Base-by-base conservation (phyloP, 768 basidiomycete species). In the Leccinum subgranulosum region DNA sequence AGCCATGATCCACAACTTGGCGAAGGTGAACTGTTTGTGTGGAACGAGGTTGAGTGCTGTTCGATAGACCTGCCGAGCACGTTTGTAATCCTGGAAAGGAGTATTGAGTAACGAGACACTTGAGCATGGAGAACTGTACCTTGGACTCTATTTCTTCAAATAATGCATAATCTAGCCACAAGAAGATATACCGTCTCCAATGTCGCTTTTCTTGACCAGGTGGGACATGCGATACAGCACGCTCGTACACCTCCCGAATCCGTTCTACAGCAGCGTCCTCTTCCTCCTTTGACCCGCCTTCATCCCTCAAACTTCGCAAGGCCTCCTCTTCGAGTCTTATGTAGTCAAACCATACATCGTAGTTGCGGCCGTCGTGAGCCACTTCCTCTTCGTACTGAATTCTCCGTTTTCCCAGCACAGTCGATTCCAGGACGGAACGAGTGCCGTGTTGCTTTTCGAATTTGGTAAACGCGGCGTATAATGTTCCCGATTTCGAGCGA, bases 301-400 rank as follows among this genome's bases (percentile, higher is more conserved):
- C 89, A 14, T 88, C 88, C 62, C 77, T 83, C 25, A 92, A 77
- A 58, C 92, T 87, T 33, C 82, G 77, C 64, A 85, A 83, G 0
- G 94, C 92, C 23, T 86, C 90, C 73, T 98, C 97, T 69, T 98
- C 97, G 33, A 99, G 71, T 17, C 95, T 82, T 21, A 93, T 84
- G 64, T 96, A 96, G 67, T 98, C 97, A 68, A 99, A 98, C 97
- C 97, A 99, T 0, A 90, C 88, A 71, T 98, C 97, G 69, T 98
- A 99, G 71, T 98, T 98, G 45, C 88, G 85, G 1, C 92, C 87
- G 61, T 98, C 94, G 56, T 96, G 89, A 10, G 86, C 71, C 2
- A 98, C 75, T 73, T 99, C 97, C 61, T 99, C 97, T 69, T 99
- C 97, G 67, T 99, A 98, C 66, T 98, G 94, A 56, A 99, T 98